Base-by-base conservation (phyloP, 1,284 basidiomycete genomes). In the Porogramme epimiltina region DNA sequence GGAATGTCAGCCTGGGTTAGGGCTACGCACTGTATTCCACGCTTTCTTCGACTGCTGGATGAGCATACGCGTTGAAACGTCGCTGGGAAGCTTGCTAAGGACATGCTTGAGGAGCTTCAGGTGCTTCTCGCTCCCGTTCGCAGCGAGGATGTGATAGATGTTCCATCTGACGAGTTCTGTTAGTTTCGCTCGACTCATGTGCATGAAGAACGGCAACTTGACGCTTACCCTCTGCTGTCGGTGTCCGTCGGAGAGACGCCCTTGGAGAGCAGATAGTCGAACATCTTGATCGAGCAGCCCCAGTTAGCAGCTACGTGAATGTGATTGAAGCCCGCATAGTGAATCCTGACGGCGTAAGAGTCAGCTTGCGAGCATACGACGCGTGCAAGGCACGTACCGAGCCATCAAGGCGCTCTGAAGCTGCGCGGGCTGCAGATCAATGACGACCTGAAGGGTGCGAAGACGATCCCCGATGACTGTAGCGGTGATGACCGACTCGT, bases 121-220 rank as follows among this genome's bases (percentile, higher is more conserved):
- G 19, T 58, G 51, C 8, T 37, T 16, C 0, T 69, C 64, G 1
- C 49, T 26, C 9, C 34, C 34, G 5, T 6, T 9, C 0, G 51
- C 42, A 55, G 72, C 75, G 25, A 79, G 63, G n/a, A 75, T 62
- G 60, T 84, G 82, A 51, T 75, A 78, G 15, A 83, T 73, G 56
- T 85, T 85, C 71, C 72, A 79, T 8, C 81, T 84, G 51, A 13
- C n/a, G n/a, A n/a, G n/a, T n/a, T n/a, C n/a, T n/a, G n/a, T n/a
- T n/a, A n/a, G n/a, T n/a, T n/a, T n/a, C n/a, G n/a, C n/a, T n/a
- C n/a, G n/a, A n/a, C n/a, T n/a, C n/a, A n/a, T n/a, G n/a, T n/a
- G n/a, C n/a, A n/a, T n/a, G n/a, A n/a, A n/a, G n/a, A n/a, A n/a
- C n/a, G n/a, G n/a, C n/a, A n/a, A n/a, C n/a, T n/a, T n/a, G 33